Evolutionary conservation across 1,139 yeast genomes (phyloP).

Genomic region (Magnusiomyces magnusii): DNA sequence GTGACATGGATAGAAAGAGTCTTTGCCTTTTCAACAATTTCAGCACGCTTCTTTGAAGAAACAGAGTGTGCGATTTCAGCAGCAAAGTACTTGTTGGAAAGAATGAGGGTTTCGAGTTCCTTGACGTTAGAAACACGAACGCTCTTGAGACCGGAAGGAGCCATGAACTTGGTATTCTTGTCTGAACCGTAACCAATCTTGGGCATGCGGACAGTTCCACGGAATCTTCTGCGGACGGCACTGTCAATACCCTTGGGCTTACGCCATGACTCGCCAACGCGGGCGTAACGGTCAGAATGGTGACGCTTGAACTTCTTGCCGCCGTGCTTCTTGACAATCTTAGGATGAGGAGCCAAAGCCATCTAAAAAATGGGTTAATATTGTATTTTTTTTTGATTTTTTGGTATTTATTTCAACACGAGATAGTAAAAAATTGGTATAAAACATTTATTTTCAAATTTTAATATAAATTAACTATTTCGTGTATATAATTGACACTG

Average conservation of each 20-base stretch:
- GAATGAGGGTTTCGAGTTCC: conserved; percentile 91
- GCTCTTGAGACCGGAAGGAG: conserved; percentile 98
- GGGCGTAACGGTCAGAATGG: conserved; percentile 99
- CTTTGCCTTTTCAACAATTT: conserved; percentile 94
- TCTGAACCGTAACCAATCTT: conserved; percentile 99
- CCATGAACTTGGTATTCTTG: conserved; percentile 95
- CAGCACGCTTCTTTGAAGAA: conserved; percentile 97
- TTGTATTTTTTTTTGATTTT: neutral
- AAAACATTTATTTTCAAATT: neutral
- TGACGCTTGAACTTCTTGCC: conserved; percentile 99
- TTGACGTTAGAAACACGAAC: conserved; percentile 86
- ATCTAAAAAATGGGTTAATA: conserved; percentile 35
- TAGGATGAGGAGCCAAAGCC: conserved; percentile 99
- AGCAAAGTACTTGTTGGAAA: conserved; percentile 98
- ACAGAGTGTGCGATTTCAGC: conserved; percentile 99
- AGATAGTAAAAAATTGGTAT: too few species aligned
- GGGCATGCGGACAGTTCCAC: conserved; percentile 99
- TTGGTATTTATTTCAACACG: neutral
- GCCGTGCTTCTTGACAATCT: conserved; percentile 97
- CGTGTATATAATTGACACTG: neutral
- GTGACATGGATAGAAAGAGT: conserved; percentile 98
- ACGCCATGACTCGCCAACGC: conserved; percentile 99
- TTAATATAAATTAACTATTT: too few species aligned
- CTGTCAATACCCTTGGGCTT: conserved; percentile 99
- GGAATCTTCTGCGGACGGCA: conserved; percentile 99